These are phyloP conservation scores for Larix sibirica DNA, from an alignment of 83 land plant genomes.

Conservation along the genomic window DNA sequence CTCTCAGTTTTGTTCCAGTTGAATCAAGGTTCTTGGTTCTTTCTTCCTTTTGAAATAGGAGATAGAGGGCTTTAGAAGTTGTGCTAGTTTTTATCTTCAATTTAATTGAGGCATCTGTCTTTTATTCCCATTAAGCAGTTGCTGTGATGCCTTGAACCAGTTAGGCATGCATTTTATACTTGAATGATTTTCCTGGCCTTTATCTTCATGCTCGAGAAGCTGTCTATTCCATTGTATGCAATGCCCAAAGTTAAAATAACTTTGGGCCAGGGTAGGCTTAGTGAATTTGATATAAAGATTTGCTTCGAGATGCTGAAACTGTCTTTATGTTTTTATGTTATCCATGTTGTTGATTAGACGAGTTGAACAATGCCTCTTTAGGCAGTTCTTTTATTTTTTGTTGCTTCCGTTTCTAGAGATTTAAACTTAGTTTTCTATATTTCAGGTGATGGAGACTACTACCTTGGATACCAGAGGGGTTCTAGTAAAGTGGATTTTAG, in stretches of 20 bases:
- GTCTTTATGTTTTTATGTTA: no score
- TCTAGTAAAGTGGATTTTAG: neutral
- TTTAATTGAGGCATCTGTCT: neutral
- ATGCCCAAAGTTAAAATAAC: no score
- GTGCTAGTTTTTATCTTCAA: no score
- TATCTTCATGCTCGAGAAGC: neutral
- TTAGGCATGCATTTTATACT: neutral
- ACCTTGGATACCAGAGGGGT: neutral
- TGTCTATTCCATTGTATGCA: no score
- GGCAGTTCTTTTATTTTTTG: neutral
- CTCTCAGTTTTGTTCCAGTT: neutral
- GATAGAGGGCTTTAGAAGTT: no score
- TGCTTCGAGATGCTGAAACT: no score
- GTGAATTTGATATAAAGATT: no score
- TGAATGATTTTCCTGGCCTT: neutral
- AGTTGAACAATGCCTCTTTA: neutral
- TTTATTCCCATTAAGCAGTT: neutral
- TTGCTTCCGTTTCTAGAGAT: neutral
- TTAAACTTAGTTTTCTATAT: neutral
- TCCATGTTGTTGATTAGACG: no score
- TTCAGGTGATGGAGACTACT: conserved; percentile 21
- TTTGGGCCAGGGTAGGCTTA: no score
- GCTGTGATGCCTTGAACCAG: neutral
- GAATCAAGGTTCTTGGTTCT: no score
- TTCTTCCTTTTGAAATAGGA: no score